Conservation (phyloP, 2,329 filamentous ascomycete species). For the Calonectria hawksworthii region DNA sequence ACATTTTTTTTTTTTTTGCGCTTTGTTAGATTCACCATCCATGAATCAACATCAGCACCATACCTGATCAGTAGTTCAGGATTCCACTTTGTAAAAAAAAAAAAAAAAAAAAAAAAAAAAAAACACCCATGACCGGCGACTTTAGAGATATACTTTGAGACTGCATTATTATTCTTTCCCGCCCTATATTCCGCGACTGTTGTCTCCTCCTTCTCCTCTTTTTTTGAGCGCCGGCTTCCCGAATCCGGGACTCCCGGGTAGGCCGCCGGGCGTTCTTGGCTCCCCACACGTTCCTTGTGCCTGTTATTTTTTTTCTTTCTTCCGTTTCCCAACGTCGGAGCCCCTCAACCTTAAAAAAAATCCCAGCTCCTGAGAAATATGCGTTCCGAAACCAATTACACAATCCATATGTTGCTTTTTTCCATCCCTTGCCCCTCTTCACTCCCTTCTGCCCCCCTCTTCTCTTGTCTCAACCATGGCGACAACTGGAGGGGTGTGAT, state of each 20-base stretch:
- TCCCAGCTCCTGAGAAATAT: not conserved
- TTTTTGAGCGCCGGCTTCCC: not conserved
- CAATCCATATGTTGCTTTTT: conserved; percentile 1
- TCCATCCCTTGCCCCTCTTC: not conserved
- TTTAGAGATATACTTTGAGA: not conserved
- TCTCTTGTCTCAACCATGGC: conserved; percentile 1
- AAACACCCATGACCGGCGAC: not conserved
- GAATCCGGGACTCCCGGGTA: conserved; percentile 6
- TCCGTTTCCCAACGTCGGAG: not conserved
- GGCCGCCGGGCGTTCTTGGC: not conserved
- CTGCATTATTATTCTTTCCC: not conserved
- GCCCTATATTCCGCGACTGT: not conserved
- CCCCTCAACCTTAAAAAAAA: not conserved
- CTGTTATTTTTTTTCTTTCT: not conserved
- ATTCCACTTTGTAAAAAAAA: not conserved
- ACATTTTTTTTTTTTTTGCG: not conserved
- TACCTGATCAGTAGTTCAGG: not conserved
- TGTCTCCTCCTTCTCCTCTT: not conserved
- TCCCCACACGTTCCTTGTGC: conserved; percentile 7
- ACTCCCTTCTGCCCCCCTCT: not conserved
- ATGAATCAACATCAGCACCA: not conserved
- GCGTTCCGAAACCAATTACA: not conserved
- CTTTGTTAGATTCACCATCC: not conserved
- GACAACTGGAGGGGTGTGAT: conserved; percentile 7
- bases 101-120: too few relatives aligned